Conservation (phyloP, 2,329 filamentous ascomycete genomes). For the Teratosphaeria nubilosa region DNA sequence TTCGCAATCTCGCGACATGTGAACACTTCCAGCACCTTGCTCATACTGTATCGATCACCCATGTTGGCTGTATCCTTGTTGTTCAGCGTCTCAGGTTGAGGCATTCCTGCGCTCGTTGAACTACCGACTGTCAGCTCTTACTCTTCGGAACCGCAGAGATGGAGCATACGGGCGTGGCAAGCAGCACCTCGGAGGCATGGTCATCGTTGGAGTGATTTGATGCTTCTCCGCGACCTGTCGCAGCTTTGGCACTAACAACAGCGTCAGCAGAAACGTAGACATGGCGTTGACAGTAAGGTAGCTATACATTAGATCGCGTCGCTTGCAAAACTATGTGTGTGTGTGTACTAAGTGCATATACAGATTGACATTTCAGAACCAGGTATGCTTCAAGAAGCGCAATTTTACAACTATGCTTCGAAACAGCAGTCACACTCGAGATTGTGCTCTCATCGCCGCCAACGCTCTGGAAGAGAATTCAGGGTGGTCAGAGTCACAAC, state of each 20-base stretch:
- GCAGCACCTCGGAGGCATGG: conserved; percentile 36
- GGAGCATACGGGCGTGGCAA: conserved; percentile 22
- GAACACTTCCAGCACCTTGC: conserved; percentile 42
- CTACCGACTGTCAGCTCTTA: conserved; percentile 1
- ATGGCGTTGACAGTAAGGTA: conserved; percentile 48
- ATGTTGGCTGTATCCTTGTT: conserved; percentile 27
- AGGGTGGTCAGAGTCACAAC: background rate
- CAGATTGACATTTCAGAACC: too few species aligned
- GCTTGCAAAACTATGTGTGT: too few species aligned
- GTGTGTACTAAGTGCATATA: too few species aligned
- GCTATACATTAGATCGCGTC: too few species aligned
- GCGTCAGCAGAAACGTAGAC: conserved; percentile 40
- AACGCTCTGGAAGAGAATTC: conserved; percentile 14
- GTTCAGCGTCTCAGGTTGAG: conserved; percentile 29
- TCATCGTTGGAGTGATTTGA: conserved; percentile 26
- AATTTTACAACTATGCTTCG: too few species aligned
- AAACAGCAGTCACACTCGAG: too few species aligned
- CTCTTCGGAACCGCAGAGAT: background rate
- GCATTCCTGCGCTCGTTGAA: conserved; percentile 25
- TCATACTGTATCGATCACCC: conserved; percentile 33
- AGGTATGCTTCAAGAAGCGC: too few species aligned
- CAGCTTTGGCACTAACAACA: conserved; percentile 44
- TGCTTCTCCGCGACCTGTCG: conserved; percentile 28
- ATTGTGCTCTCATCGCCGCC: conserved; percentile 41
- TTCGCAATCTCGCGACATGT: conserved; percentile 27